Evolutionary conservation across 2,329 filamentous ascomycete genomes (phyloP), one percentile per base, ranked within the genome.

Genomic region (Rasamsonia emersonii): DNA sequence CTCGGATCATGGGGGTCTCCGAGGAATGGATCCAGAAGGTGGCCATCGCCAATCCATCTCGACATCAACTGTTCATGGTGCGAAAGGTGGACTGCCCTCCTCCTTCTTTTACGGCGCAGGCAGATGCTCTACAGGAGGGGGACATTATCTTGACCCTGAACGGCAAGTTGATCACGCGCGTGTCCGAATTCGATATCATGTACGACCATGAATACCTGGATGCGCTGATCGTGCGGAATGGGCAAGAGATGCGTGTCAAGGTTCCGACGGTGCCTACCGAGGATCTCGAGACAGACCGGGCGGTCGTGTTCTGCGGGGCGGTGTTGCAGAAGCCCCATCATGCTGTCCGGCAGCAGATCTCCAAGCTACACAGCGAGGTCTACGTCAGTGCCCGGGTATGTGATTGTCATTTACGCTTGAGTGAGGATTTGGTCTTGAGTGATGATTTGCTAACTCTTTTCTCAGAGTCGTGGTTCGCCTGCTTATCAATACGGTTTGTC

Each of bases 21-120:
- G 88, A 96, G 49, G 81, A 93, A 40, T 96, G 89, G 91, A 94
- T 98, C 48, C 73, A 84, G 46, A 82, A 86, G 58, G 89, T 95
- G 2, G 80, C 91, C 32, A 70, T 79, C 43, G 85, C 86, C 40
- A 95, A 98, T 58, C 82, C 85, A 23, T 80, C 91, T 30, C 83
- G 86, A 36, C 91, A 98, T 54, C 91, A 98, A 62, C 75, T 98
- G 21, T 98, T 98, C 67, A 95, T 98, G 83, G 86, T 98, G 18
- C 82, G 86, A 49, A 98, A 98, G 64, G 80, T 93, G 39, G 68
- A 81, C 46, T 78, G 76, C 27, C 74, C 74, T 14, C 72, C 65
- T 2, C 53, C 61, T 4, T 53, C 51, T 9, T 53, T 58, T 56
- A 47, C 49, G 5, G 50, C 56, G 9, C 53, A 68, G 18, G 60